Evolutionary conservation across 169 alveolate genomes (phyloP), one percentile per base, ranked within the genome.

Genomic region (Toxoplasma gondii): DNA sequence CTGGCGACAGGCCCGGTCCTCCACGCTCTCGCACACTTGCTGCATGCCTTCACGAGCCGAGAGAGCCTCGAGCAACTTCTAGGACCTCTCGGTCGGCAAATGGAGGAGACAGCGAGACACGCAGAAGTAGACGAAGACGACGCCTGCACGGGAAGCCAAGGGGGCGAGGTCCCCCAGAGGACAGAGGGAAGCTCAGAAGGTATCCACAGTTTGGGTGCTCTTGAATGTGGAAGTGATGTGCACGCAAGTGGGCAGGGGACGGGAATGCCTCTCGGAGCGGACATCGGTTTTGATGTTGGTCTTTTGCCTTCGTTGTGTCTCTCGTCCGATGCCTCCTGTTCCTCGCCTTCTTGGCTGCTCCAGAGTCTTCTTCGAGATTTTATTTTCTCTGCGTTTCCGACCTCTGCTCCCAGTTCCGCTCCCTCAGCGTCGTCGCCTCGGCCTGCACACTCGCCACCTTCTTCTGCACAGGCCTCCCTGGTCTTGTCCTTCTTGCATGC

Each of bases 31-130:
- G 90, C 90, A 1, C 90, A 82, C 24, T 67, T 82, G 69, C 67
- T 82, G 67, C 90, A 82, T 24, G 64, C 90, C 22, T 82, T 82
- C 64, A 82, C 90, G 10, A 36, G 69, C 44, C 27, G 90, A 82
- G 90, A 82, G 41, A 4, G 69, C 10, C 41, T 82, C 39, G 69
- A 39, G 31, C 53, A 82, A 5, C 53, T 82, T 22, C 67, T 82
- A 7, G 38, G 41, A 31, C 67, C 64, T 38, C 90, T 82, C 38
- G 10, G 12, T 49, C 4, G 44, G 0, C 86, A n/a, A 78, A n/a
- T 19, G 45, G 86, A 78, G n/a, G 44, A 9, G 2, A n/a, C 39
- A 2, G 36, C 4, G 24, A 24, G 29, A 9, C 67, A 19, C 53
- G 53, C 67, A 41, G 38, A 41, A 49, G 17, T 12, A 5, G 1